phyloP scores from a whole-genome alignment of 1,284 basidiomycete species.

The Trichosporon sp. region DNA sequence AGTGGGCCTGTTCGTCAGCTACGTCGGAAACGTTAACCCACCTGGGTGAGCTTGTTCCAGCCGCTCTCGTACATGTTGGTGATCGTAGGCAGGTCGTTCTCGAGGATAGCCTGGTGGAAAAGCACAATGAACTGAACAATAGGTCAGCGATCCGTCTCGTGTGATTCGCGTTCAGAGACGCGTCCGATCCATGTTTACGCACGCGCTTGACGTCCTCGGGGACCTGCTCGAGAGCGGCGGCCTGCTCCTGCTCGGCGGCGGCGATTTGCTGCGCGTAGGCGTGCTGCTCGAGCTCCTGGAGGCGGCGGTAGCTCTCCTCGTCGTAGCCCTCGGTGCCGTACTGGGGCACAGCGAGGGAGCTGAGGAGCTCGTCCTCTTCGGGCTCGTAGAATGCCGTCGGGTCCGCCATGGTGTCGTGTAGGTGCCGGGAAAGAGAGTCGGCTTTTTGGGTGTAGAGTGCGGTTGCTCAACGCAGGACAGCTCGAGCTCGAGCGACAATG shows the following conservation, averaged over 20 bases:
- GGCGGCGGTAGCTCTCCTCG: slow-evolving; percentile 39
- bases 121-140: slow-evolving; percentile 72
- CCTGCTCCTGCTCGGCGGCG: slow-evolving; percentile 37
- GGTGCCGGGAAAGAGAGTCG: not conserved
- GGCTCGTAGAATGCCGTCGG: slow-evolving; percentile 48
- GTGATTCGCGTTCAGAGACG: not conserved
- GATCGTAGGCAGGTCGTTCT: slow-evolving; percentile 83
- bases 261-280: slow-evolving; percentile 39
- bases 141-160: not conserved
- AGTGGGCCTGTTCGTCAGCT: slow-evolving; percentile 72
- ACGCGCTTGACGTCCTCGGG: slow-evolving; percentile 50
- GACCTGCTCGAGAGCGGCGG: slow-evolving; percentile 39
- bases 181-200: slow-evolving; percentile 16
- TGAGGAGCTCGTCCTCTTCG: slow-evolving; percentile 46
- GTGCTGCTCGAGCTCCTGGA: slow-evolving; percentile 42
- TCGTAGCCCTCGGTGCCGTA: slow-evolving; percentile 29
- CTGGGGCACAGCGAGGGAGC: slow-evolving; percentile 40
- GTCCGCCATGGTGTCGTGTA: slow-evolving; percentile 40
- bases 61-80: slow-evolving; percentile 89
- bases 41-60: slow-evolving; percentile 83
- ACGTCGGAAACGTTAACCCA: slow-evolving; percentile 9
- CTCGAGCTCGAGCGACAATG: not conserved
- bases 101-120: slow-evolving; percentile 73
- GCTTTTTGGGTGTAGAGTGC: not conserved
- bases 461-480: not conserved